Evolutionary conservation across 1,284 basidiomycete genomes (phyloP), one percentile per base, ranked within the genome.

Genomic region (Irpex lacteus): DNA sequence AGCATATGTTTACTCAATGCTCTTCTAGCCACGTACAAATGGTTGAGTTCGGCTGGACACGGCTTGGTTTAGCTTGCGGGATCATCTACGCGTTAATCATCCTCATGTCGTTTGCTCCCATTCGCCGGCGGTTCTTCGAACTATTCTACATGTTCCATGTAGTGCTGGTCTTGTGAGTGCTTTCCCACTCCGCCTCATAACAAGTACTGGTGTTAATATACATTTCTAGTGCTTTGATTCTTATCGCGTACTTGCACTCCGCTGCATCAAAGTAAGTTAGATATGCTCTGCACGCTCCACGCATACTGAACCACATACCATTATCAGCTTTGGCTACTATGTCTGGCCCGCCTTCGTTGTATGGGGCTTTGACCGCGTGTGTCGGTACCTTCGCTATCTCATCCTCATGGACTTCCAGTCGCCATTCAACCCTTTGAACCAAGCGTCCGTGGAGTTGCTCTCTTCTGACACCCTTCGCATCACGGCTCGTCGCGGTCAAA

Each of bases 301-400:
- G 36, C 13, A 37, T 5, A 60, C 56, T 47, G n/a, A 32, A 56
- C 32, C 52, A 49, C 44, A 13, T 54, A 37, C 47, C 26, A 7
- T 26, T 21, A 18, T 63, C 52, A 68, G 67, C 2, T 66, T 63
- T 60, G 68, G 67, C 59, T 67, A 67, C 55, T 73, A 71, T 62
- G 57, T 74, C 60, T 73, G 75, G 74, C 76, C 77, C n/a, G 73
- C 73, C 47, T 76, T 77, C 75, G 75, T 78, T 64, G 69, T 81
- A 53, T 83, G 81, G 81, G 77, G 73, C 13, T 69, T 81, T 50
- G 81, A 82, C 66, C 75, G 81, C 5, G 49, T 77, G n/a, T 62
- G 76, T 59, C 75, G 79, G 13, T 57, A 72, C 9, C 32, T 70
- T 5, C 75, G 79, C 44, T 70, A 80, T 60, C 36, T 78, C 58